Evolutionary conservation across 139 green algal species (phyloP), one percentile per base, ranked within the genome.

Genomic region (Chlamydomonas eustigma): DNA sequence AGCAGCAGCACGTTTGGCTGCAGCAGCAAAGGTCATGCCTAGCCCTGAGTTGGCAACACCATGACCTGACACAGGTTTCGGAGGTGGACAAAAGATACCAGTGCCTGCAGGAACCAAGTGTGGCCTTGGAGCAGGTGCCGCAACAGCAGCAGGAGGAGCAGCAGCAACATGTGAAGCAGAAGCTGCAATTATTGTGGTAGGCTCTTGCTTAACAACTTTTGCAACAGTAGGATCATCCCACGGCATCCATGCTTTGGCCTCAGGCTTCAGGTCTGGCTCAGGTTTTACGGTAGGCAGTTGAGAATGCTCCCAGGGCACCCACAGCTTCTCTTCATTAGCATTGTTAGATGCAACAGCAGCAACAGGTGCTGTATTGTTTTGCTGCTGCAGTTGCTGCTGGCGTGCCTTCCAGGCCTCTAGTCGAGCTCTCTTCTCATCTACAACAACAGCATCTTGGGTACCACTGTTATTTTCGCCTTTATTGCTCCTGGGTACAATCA

Each of bases 341-440:
- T n/a, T n/a, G n/a, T n/a, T n/a, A n/a, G n/a, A n/a, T n/a, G n/a
- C n/a, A n/a, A n/a, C n/a, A n/a, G n/a, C n/a, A 63, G 50, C 18
- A 22, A 28, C 18, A 18, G 18, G 50, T 63, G 18, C 18, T 22
- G 22, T 18, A 22, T 63, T 18, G 18, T 63, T 18, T 18, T 63
- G 50, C 18, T 63, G 50, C 50, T 63, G 50, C 18, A 18, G 50
- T 69, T 69, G 58, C 18, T 58, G 44, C n/a, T 73, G 66, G 8
- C 66, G 30, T 39, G 66, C 66, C 66, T 73, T 73, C 66, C 66
- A 73, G 5, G 66, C 66, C 28, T 73, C 66, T 6, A 73, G 66
- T 18, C 66, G 66, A 6, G 28, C 30, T 8, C 66, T 32, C 66
- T 50, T 39, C 18, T 73, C 66, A 6, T 70, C 63, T n/a, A n/a